A percentile compares a stretch with the other conserved stretches of the same genome.
Evolutionary conservation across 768 basidiomycete genomes (phyloP).

Genomic region (Saitozyma sp.): DNA sequence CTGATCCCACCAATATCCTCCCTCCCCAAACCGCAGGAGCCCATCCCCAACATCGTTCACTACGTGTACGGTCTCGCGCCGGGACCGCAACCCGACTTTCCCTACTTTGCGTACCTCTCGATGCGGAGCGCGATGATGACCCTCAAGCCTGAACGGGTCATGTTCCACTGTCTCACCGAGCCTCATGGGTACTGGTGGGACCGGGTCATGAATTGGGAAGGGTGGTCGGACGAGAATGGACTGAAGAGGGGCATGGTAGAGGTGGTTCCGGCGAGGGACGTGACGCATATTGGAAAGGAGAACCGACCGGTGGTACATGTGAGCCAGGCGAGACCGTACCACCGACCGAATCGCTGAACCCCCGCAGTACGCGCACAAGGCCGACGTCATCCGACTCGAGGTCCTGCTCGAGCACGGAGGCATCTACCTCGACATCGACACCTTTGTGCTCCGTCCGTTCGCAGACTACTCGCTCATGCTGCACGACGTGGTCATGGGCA

Average conservation of each 20-base stretch:
- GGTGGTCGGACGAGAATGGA: slow-evolving; percentile 23
- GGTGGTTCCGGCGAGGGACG: slow-evolving; percentile 37
- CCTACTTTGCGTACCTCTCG: slow-evolving; percentile 49
- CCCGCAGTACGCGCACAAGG: slow-evolving; percentile 46
- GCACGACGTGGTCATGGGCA: slow-evolving; percentile 43
- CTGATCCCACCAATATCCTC: slow-evolving; percentile 8
- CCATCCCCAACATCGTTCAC: slow-evolving; percentile 47
- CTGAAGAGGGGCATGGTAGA: slow-evolving; percentile 25
- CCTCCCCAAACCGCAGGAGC: slow-evolving; percentile 27
- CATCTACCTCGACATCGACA: slow-evolving; percentile 50
- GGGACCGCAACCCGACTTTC: slow-evolving; percentile 37
- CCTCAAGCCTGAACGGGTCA: slow-evolving; percentile 43
- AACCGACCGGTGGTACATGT: slow-evolving; percentile 37
- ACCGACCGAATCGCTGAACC: background rate
- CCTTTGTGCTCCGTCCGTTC: slow-evolving; percentile 41
- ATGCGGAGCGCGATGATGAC: slow-evolving; percentile 44
- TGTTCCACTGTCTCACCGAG: slow-evolving; percentile 48
- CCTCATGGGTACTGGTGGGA: slow-evolving; percentile 51
- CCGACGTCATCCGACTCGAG: slow-evolving; percentile 46
- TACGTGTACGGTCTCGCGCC: slow-evolving; percentile 50
- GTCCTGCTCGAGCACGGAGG: slow-evolving; percentile 44
- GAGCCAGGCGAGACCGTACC: slow-evolving; percentile 2
- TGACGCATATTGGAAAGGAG: slow-evolving; percentile 31
- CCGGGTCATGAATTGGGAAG: slow-evolving; percentile 35
- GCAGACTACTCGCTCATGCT: slow-evolving; percentile 22